phyloP scores from a whole-genome alignment of 306 rosid species.

The Dicorynia guianensis region DNA sequence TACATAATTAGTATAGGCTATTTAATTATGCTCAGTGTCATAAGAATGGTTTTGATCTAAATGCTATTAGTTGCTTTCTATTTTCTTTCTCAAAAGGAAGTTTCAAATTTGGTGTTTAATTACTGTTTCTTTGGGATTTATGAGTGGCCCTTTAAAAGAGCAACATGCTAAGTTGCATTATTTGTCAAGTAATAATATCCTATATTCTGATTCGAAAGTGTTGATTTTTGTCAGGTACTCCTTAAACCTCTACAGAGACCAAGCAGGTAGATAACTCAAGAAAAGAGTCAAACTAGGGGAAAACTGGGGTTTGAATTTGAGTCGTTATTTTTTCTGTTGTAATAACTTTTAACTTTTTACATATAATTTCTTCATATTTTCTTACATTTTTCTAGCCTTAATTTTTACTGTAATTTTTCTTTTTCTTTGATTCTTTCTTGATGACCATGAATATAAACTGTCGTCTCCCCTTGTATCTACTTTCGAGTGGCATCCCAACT shows the following conservation, averaged over 20 bases:
- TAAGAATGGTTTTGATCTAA: no score
- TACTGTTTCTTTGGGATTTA: background rate
- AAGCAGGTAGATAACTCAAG: conserved; percentile 42
- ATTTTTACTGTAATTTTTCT: conserved; percentile 21
- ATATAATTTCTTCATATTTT: conserved; percentile 27
- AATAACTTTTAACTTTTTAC: background rate
- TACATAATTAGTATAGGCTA: no score
- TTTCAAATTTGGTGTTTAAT: no score
- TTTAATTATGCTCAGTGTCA: no score
- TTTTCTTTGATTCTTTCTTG: background rate
- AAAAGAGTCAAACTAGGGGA: conserved; percentile 46
- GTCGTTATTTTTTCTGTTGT: conserved; percentile 18
- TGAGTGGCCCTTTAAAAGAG: background rate
- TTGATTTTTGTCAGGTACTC: conserved; percentile 47
- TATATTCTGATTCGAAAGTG: background rate
- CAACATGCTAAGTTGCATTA: background rate
- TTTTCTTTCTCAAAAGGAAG: background rate
- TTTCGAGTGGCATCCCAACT: background rate
- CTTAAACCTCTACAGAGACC: conserved; percentile 42
- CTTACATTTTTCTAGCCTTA: no score
- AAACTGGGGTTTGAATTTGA: conserved; percentile 45
- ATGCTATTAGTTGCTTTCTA: no score
- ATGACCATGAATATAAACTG: conserved; percentile 21
- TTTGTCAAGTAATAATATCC: background rate
- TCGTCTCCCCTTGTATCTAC: no score